Evolutionary conservation across 257 asterid genomes (phyloP), one percentile per base, ranked within the genome.

Genomic region (Penstemon newberryi): DNA sequence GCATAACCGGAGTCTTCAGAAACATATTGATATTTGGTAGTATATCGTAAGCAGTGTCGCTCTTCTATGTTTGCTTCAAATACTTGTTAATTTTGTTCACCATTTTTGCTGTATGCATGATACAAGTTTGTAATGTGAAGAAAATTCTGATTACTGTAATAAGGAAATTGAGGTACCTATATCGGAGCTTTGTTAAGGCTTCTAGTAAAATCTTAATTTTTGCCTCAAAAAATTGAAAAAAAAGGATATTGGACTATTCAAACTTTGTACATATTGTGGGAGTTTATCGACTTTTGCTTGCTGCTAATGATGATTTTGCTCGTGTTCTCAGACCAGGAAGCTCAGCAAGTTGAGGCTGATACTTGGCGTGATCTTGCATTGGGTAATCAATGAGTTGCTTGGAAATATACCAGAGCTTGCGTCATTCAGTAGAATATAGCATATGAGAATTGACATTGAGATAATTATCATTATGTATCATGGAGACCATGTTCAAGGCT

Each of bases 281-380:
- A 45, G 43, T 7, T 33, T n/a, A 10, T 38, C 8, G 5, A n/a
- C 15, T 38, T 62, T 37, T 44, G 59, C 38, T 60, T 57, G 33
- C 46, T 50, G 51, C 33, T 25, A 25, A 7, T 65, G 44, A 11
- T 36, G 63, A 59, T 10, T 46, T 59, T 79, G 63, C 15, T 78
- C 55, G 38, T 69, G 8, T 46, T 66, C 38, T 19, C 90, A 88
- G 96, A 79, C 75, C 84, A 83, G 81, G 96, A 81, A 78, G 58
- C 80, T n/a, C 86, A 75, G 63, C 87, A 79, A 68, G 85, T 65
- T 72, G 90, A 79, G 38, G 65, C 70, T 43, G 87, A 82, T 77
- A 63, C 73, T 8, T 88, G 90, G 96, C 96, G 78, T 63, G 90
- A 86, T 60, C 90, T 88, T 79, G 96, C 90, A 10, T 57, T 88